phyloP scores from a whole-genome alignment of 1,284 basidiomycete species.

The Fomitopsis pinicola region DNA sequence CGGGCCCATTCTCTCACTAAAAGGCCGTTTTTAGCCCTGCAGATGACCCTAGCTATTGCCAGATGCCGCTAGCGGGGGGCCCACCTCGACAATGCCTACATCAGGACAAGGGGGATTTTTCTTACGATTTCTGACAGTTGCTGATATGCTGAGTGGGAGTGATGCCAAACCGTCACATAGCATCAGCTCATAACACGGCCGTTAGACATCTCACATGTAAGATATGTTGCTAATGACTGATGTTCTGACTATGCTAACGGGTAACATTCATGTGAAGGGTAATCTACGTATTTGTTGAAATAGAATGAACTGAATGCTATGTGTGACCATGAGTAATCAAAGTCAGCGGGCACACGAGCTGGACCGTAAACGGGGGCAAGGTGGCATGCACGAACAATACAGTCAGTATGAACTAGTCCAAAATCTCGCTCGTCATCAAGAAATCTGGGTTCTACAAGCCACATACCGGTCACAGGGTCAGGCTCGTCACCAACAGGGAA shows the following conservation, averaged over 20 bases:
- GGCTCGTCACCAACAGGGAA: conserved; percentile 6
- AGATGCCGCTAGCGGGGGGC: no score
- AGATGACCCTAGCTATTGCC: no score
- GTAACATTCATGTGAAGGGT: conserved; percentile 23
- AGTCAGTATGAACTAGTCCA: conserved; percentile 8
- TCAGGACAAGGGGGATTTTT: no score
- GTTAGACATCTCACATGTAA: no score
- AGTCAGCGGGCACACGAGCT: conserved; percentile 19
- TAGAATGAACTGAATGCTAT: conserved; percentile 25
- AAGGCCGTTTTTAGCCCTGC: no score
- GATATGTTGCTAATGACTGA: no score
- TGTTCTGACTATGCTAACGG: not conserved
- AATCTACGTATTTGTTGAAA: conserved; percentile 28
- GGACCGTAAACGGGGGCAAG: conserved; percentile 10
- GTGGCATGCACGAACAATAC: conserved; percentile 12
- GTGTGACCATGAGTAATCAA: conserved; percentile 19
- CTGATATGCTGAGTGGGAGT: no score
- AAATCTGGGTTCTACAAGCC: conserved; percentile 15
- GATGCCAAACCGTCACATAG: no score
- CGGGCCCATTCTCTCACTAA: no score
- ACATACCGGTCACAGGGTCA: conserved; percentile 18
- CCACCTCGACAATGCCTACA: no score
- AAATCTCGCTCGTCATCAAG: not conserved
- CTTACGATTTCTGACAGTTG: no score
- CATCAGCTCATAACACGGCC: no score